Conservation (phyloP, 257 asterid genomes). For the Coffea eugenioides region DNA sequence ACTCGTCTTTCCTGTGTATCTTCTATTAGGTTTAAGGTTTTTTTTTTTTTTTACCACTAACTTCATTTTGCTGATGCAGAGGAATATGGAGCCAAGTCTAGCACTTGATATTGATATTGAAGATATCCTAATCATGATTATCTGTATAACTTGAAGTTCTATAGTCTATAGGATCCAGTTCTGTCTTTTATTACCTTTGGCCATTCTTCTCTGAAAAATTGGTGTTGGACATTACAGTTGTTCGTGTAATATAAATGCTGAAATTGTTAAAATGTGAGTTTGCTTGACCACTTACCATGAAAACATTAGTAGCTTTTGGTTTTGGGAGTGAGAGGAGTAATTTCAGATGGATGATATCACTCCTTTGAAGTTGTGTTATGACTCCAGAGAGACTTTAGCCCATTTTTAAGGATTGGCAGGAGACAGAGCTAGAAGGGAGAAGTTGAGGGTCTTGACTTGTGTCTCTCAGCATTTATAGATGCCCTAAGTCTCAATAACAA, state of each 20-base stretch:
- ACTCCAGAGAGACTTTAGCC: not conserved
- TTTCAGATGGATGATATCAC: not conserved
- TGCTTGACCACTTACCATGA: not conserved
- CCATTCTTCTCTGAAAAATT: not conserved
- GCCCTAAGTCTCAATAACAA: not conserved
- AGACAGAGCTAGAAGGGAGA: not conserved
- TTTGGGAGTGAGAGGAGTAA: not conserved
- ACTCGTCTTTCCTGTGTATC: slow-evolving; percentile 10
- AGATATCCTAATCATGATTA: slow-evolving; percentile 56
- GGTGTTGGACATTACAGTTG: not conserved
- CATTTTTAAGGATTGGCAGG: not conserved
- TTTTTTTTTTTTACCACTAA: not conserved
- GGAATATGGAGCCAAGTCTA: slow-evolving; percentile 80
- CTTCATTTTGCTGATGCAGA: slow-evolving; percentile 52
- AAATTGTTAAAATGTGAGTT: not conserved
- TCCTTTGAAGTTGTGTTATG: not conserved
- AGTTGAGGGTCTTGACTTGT: not conserved
- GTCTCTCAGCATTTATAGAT: not conserved
- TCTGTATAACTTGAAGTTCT: not conserved
- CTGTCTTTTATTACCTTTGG: not conserved
- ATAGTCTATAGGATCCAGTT: not conserved
- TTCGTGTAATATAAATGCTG: not conserved
- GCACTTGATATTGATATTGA: slow-evolving; percentile 81
- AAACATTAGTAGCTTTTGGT: not conserved
- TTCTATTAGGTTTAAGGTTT: not conserved